Percentiles rank a stretch among this genome's conserved stretches.
phyloP scores from a whole-genome alignment of 345 rosid genomes.

The Gossypium stocksii region DNA sequence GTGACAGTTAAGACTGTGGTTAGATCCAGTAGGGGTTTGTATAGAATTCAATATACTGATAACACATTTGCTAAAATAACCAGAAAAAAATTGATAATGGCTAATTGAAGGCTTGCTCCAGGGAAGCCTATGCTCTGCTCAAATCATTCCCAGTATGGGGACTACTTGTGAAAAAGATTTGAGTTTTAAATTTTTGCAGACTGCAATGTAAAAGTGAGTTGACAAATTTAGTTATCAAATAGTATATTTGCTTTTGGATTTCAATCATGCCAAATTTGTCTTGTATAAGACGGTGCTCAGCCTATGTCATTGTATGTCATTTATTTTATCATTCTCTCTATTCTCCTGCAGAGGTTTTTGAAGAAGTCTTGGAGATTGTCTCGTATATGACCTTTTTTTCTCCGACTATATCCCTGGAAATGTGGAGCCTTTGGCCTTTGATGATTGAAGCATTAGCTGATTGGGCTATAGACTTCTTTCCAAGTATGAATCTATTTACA shows the following conservation, averaged over 20 bases:
- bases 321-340: not conserved
- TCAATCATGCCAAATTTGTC: not conserved
- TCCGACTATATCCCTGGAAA: constrained; percentile 82
- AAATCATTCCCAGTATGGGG: not conserved
- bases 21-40: not conserved
- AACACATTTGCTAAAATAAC: not conserved
- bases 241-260: not conserved
- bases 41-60: not conserved
- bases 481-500: constrained; percentile 43
- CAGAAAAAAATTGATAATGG: not conserved
- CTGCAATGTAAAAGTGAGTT: not conserved
- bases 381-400: constrained; percentile 96
- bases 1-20: not conserved
- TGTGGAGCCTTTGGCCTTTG: constrained; percentile 98
- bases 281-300: not conserved
- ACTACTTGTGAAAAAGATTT: not conserved
- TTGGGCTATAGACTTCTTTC: constrained; percentile 97
- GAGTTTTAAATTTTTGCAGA: not conserved
- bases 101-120: not conserved
- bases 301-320: not conserved
- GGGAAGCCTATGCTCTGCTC: not conserved
- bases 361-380: constrained; percentile 96
- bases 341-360: constrained; percentile 80
- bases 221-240: not conserved
- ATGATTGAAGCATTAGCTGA: constrained; percentile 68